Evolutionary conservation across 1,284 basidiomycete genomes (phyloP).

Genomic region (Apiotrichum siamense): DNA sequence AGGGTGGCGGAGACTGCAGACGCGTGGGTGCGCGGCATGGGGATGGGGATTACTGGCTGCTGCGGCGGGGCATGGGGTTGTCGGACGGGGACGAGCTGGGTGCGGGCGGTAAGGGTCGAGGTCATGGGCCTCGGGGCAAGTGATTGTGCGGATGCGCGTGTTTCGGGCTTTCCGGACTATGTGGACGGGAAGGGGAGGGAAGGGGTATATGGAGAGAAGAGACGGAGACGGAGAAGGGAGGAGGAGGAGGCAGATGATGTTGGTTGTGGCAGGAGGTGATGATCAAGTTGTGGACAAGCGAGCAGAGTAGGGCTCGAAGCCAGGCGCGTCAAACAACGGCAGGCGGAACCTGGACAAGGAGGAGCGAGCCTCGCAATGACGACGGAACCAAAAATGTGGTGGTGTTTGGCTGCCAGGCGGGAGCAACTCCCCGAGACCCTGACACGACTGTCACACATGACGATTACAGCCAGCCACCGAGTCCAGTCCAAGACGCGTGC

Average conservation of each 20-base stretch:
- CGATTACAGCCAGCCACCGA: too few species aligned
- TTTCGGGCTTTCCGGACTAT: too few species aligned
- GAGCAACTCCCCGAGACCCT: too few species aligned
- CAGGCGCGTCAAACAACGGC: background rate
- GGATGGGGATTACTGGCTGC: background rate
- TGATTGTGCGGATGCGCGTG: background rate
- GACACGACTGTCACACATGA: too few species aligned
- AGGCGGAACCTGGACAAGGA: background rate
- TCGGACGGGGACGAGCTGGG: slow-evolving; percentile 14
- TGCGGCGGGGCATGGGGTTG: slow-evolving; percentile 13
- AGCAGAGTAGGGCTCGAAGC: background rate
- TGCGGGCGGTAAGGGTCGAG: slow-evolving; percentile 19
- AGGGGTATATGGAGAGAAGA: background rate
- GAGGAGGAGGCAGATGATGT: background rate
- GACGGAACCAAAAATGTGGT: background rate
- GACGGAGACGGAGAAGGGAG: background rate
- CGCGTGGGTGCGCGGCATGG: background rate
- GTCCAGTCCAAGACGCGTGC: too few species aligned
- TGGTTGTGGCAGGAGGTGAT: background rate
- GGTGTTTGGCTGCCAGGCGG: too few species aligned
- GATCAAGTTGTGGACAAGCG: background rate
- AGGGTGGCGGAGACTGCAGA: background rate
- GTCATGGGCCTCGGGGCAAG: slow-evolving; percentile 15
- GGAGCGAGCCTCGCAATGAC: background rate
- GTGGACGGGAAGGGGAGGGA: background rate